These are phyloP conservation scores for Jasminum sambac DNA, from an alignment of 257 asterid species.

Conservation along the genomic window DNA sequence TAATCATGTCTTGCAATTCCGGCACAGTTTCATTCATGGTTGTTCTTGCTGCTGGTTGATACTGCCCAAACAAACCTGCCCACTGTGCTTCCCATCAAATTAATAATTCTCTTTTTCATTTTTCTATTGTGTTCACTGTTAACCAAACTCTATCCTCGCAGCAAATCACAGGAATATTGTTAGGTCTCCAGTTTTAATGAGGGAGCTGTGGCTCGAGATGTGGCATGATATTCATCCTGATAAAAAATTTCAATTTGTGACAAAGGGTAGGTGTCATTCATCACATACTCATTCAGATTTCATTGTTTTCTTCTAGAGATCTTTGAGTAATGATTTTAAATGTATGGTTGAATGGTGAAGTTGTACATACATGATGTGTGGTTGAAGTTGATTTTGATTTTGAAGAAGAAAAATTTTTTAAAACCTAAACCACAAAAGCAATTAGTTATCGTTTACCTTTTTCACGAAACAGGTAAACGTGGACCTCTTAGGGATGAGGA, in stretches of 20 bases:
- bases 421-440: too few species aligned
- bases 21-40: not conserved
- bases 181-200: slow-evolving; percentile 82
- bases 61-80: not conserved
- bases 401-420: too few species aligned
- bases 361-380: too few species aligned
- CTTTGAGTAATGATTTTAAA: too few species aligned
- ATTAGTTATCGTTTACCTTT: not conserved
- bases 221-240: slow-evolving; percentile 98
- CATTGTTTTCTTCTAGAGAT: not conserved
- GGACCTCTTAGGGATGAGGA: slow-evolving; percentile 97
- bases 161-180: slow-evolving; percentile 97
- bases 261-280: slow-evolving; percentile 59
- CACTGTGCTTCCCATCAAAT: slow-evolving; percentile 3
- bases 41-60: not conserved
- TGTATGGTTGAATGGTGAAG: too few species aligned
- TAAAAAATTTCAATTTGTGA: slow-evolving; percentile 73
- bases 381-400: too few species aligned
- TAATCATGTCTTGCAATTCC: not conserved
- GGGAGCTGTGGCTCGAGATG: slow-evolving; percentile 98
- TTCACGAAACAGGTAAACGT: slow-evolving; percentile 59
- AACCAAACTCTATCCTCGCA: slow-evolving; percentile 41
- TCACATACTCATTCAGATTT: not conserved
- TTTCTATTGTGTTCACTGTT: slow-evolving; percentile 13
- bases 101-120: not conserved